Evolutionary conservation across 768 basidiomycete species (phyloP).

Genomic region (Russula virescens): DNA sequence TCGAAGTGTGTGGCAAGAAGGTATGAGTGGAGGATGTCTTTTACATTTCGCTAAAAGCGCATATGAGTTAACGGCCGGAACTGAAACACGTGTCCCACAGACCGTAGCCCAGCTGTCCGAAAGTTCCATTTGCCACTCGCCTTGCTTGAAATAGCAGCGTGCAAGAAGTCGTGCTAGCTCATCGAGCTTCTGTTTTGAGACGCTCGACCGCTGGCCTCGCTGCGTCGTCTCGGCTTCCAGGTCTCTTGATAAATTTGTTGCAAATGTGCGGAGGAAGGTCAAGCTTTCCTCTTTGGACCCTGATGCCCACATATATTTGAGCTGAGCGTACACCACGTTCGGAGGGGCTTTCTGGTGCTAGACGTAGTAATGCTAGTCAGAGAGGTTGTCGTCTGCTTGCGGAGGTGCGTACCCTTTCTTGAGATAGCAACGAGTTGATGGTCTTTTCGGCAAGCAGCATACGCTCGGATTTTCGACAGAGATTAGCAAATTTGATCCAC

Average conservation of each 20-base stretch:
- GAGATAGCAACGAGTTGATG: slow-evolving; percentile 82
- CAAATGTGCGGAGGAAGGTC: slow-evolving; percentile 77
- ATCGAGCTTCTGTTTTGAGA: slow-evolving; percentile 53
- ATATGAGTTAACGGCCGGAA: slow-evolving; percentile 10
- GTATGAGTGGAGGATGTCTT: slow-evolving; percentile 81
- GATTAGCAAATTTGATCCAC: slow-evolving; percentile 99
- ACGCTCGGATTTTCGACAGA: slow-evolving; percentile 92
- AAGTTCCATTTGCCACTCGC: slow-evolving; percentile 86
- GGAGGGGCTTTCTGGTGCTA: slow-evolving; percentile 75
- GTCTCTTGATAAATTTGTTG: slow-evolving; percentile 67
- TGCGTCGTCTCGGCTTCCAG: slow-evolving; percentile 57
- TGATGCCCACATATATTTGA: slow-evolving; percentile 94
- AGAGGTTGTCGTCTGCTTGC: slow-evolving; percentile 1
- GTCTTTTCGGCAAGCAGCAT: slow-evolving; percentile 97
- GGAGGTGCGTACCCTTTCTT: slow-evolving; percentile 48
- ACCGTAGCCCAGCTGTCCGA: slow-evolving; percentile 77
- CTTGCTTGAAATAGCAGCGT: slow-evolving; percentile 93
- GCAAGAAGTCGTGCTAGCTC: slow-evolving; percentile 86
- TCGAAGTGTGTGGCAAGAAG: slow-evolving; percentile 86
- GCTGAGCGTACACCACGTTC: slow-evolving; percentile 91
- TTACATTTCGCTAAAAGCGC: slow-evolving; percentile 59
- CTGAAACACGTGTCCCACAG: slow-evolving; percentile 29
- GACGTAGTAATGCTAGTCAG: not conserved
- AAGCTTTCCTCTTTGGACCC: slow-evolving; percentile 75
- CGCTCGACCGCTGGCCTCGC: slow-evolving; percentile 41